phyloP scores from a whole-genome alignment of 2,329 filamentous ascomycete species.

The Fusarium sp. region DNA sequence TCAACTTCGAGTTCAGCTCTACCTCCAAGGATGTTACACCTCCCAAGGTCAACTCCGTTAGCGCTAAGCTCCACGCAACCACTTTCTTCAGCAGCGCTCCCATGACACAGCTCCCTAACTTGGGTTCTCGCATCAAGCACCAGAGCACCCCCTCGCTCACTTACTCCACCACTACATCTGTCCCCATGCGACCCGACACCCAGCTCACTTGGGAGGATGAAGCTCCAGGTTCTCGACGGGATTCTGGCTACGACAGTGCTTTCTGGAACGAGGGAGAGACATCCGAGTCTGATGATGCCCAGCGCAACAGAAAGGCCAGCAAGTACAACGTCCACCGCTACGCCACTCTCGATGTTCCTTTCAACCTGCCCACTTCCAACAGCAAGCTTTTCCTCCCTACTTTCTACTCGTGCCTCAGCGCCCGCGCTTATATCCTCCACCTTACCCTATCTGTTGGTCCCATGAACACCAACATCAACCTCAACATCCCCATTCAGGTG shows the following conservation, averaged over 20 bases:
- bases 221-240: slow-evolving; percentile 52
- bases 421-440: slow-evolving; percentile 64
- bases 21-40: slow-evolving; percentile 53
- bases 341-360: slow-evolving; percentile 57
- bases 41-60: slow-evolving; percentile 59
- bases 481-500: slow-evolving; percentile 62
- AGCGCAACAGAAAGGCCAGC: slow-evolving; percentile 41
- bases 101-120: slow-evolving; percentile 60
- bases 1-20: slow-evolving; percentile 61
- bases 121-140: slow-evolving; percentile 56
- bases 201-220: slow-evolving; percentile 55
- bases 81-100: slow-evolving; percentile 62
- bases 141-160: slow-evolving; percentile 54
- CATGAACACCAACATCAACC: slow-evolving; percentile 54
- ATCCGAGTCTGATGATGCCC: slow-evolving; percentile 46
- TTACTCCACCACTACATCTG: slow-evolving; percentile 57
- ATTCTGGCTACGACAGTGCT: slow-evolving; percentile 63
- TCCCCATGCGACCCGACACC: slow-evolving; percentile 51
- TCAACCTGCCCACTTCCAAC: slow-evolving; percentile 57
- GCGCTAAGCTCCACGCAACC: slow-evolving; percentile 61
- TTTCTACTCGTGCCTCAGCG: slow-evolving; percentile 67
- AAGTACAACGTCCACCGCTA: slow-evolving; percentile 52
- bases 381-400: slow-evolving; percentile 64
- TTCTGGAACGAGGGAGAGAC: slow-evolving; percentile 49
- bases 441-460: slow-evolving; percentile 56